These are phyloP conservation scores for Ogataea thermomethanolica DNA, from an alignment of 805 yeast genomes.

Conservation along the genomic window DNA sequence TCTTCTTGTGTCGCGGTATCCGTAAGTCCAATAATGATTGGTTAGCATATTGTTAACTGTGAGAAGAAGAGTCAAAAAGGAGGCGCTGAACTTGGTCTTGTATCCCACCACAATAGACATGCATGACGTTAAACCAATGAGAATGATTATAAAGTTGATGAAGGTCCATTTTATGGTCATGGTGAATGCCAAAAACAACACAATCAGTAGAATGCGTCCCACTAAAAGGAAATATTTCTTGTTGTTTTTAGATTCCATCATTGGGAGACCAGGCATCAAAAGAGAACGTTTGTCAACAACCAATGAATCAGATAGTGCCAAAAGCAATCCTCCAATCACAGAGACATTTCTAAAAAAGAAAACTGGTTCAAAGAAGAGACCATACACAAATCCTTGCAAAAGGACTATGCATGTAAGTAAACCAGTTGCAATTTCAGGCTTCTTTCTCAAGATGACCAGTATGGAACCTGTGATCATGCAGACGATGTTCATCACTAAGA, in stretches of 20 bases:
- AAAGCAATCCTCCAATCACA: slow-evolving; percentile 86
- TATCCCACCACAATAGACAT: slow-evolving; percentile 84
- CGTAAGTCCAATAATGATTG: slow-evolving; percentile 87
- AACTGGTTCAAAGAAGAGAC: slow-evolving; percentile 73
- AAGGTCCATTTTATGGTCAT: slow-evolving; percentile 71
- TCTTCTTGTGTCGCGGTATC: slow-evolving; percentile 67
- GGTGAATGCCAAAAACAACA: slow-evolving; percentile 82
- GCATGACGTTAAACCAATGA: slow-evolving; percentile 68
- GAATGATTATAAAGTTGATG: slow-evolving; percentile 57
- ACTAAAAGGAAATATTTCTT: slow-evolving; percentile 81
- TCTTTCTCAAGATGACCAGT: slow-evolving; percentile 63
- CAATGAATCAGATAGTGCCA: slow-evolving; percentile 82
- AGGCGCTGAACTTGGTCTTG: slow-evolving; percentile 87
- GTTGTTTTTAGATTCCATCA: slow-evolving; percentile 65
- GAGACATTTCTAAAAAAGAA: slow-evolving; percentile 85
- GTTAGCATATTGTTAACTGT: slow-evolving; percentile 71
- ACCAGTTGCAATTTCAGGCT: slow-evolving; percentile 66
- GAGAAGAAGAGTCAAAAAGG: slow-evolving; percentile 62
- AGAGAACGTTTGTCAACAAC: slow-evolving; percentile 68
- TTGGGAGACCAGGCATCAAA: slow-evolving; percentile 72
- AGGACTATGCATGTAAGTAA: slow-evolving; percentile 68
- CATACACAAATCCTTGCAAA: slow-evolving; percentile 84
- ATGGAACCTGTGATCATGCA: slow-evolving; percentile 74
- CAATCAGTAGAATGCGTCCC: slow-evolving; percentile 81
- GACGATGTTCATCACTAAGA: slow-evolving; percentile 58